Evolutionary conservation across 345 rosid genomes (phyloP).

Genomic region (Noccaea caerulescens): DNA sequence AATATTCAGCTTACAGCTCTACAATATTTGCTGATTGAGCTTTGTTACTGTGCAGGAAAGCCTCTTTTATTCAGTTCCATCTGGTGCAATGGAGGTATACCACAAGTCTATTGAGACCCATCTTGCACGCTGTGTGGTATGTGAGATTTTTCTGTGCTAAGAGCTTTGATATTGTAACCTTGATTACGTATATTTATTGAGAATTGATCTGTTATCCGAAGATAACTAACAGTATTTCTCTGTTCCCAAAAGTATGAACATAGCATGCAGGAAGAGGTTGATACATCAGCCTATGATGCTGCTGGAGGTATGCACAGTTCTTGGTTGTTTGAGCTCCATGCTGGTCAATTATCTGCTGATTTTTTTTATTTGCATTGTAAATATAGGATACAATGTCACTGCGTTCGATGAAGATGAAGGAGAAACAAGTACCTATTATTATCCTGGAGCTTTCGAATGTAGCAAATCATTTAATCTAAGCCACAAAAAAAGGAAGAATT

Average conservation of each 20-base stretch:
- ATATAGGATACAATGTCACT: constrained; percentile 60
- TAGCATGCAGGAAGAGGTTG: constrained; percentile 85
- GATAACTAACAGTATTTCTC: constrained; percentile 11
- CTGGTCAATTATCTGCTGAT: constrained; percentile 31
- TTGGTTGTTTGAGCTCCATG: constrained; percentile 34
- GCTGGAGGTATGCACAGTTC: constrained; percentile 63
- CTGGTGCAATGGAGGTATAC: constrained; percentile 81
- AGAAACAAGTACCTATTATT: constrained; percentile 74
- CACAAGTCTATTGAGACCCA: constrained; percentile 80
- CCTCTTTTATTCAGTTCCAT: constrained; percentile 87
- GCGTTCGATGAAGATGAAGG: constrained; percentile 86
- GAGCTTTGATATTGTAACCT: constrained; percentile 31
- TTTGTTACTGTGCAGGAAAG: constrained; percentile 70
- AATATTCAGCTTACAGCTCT: neutral
- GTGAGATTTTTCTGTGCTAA: constrained; percentile 27
- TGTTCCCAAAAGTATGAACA: constrained; percentile 67
- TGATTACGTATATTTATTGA: constrained; percentile 24
- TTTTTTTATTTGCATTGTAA: constrained; percentile 47
- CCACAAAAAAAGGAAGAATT: constrained; percentile 68
- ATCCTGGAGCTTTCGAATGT: constrained; percentile 64
- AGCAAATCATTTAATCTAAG: constrained; percentile 58
- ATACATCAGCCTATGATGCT: constrained; percentile 70
- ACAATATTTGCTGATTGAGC: constrained; percentile 27
- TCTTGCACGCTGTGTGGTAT: constrained; percentile 49
- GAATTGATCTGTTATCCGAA: constrained; percentile 22